Percentiles rank a stretch among this genome's conserved stretches.
Conservation (phyloP, 202 grass and related monocot genomes). For the Setaria viridis region DNA sequence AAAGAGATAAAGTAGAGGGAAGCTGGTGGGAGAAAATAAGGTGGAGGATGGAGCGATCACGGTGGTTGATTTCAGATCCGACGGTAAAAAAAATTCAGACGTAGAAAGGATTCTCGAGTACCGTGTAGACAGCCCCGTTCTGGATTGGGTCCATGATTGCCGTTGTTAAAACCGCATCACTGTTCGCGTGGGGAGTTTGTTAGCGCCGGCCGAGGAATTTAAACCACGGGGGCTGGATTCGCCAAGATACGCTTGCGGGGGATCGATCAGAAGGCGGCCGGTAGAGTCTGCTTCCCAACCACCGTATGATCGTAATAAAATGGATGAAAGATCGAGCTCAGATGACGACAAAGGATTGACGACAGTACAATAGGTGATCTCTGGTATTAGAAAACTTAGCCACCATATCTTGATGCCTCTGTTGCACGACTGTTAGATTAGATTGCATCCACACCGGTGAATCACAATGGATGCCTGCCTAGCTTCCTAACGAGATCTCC, state of each 20-base stretch:
- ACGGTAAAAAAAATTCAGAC: too few relatives aligned
- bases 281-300: conserved; percentile 28
- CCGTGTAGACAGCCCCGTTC: too few relatives aligned
- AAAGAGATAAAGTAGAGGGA: too few relatives aligned
- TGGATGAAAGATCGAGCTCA: neutral
- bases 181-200: conserved; percentile 20
- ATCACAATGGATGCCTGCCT: neutral
- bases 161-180: conserved; percentile 17
- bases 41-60: too few relatives aligned
- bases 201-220: conserved; percentile 24
- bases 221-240: conserved; percentile 22
- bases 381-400: neutral
- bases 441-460: conserved; percentile 27
- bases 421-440: neutral
- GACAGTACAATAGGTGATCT: neutral
- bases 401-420: neutral
- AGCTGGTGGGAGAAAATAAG: too few relatives aligned
- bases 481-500: neutral
- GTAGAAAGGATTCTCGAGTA: too few relatives aligned
- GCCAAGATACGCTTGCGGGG: neutral
- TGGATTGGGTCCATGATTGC: neutral
- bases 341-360: conserved; percentile 15
- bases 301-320: conserved; percentile 33
- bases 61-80: too few relatives aligned
- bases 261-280: neutral